A percentile compares a stretch with the other conserved stretches of the same genome.
Evolutionary conservation across 441 rosid species (phyloP).

Genomic region (Codiaeum variegatum): DNA sequence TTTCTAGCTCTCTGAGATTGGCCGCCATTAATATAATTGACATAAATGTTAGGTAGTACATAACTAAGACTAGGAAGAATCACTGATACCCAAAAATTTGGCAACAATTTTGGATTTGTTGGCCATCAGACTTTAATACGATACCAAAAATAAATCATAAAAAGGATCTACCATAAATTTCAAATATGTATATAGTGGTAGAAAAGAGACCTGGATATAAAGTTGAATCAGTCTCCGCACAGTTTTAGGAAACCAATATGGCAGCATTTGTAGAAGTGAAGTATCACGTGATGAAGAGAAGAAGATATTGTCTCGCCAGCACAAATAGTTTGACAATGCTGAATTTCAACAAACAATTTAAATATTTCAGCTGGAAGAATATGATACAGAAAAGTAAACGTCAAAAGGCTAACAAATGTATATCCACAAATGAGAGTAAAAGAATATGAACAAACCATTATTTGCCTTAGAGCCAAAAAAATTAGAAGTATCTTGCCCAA

Average conservation of each 20-base stretch:
- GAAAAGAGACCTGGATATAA: constrained; percentile 72
- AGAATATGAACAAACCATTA: constrained; percentile 52
- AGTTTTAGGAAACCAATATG: constrained; percentile 95
- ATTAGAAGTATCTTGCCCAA: constrained; percentile 64
- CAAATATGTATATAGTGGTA: constrained; percentile 11
- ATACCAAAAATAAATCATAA: constrained; percentile 6
- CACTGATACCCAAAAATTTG: not conserved
- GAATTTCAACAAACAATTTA: constrained; percentile 35
- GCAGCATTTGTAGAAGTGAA: constrained; percentile 94
- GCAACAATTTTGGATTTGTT: not conserved
- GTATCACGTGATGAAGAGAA: constrained; percentile 89
- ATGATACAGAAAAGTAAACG: constrained; percentile 19
- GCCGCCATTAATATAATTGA: not conserved
- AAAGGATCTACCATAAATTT: constrained; percentile 3
- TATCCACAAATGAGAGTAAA: constrained; percentile 21
- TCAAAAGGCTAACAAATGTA: not conserved
- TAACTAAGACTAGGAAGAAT: not conserved
- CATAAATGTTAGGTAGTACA: not conserved
- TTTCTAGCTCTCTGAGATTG: not conserved
- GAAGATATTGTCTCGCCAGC: constrained; percentile 91
- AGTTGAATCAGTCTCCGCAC: constrained; percentile 91
- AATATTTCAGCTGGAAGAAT: constrained; percentile 11
- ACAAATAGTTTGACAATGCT: constrained; percentile 76
- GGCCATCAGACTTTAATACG: not conserved
- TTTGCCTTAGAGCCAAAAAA: constrained; percentile 49